Evolutionary conservation across 2,329 filamentous ascomycete species (phyloP), one percentile per base, ranked within the genome.

Genomic region (Epichloe sp.): DNA sequence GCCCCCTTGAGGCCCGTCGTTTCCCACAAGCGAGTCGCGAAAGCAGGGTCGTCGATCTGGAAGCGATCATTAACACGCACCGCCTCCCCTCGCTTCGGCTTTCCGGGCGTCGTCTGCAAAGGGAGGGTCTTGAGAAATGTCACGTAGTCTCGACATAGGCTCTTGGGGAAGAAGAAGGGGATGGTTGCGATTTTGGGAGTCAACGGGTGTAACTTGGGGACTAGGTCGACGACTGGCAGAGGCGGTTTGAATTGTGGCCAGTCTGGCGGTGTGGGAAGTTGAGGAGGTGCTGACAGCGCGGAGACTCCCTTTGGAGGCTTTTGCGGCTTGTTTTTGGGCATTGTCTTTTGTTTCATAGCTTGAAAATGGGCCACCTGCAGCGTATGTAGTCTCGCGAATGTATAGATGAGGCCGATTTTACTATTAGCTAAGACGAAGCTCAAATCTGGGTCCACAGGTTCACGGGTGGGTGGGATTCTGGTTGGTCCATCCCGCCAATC

Each of bases 41-140:
- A 95, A 0, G 57, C 66, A 31, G 78, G 68, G 68, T 96, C 90
- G 31, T 89, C 72, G 19, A 95, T 71, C 68, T 95, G 88, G 59
- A 85, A 95, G 11, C 91, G 81, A 64, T 96, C 91, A 64, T 96
- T 96, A 45, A 95, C 86, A 37, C 91, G 77, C 7, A 88, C 77
- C 1, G 89, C 89, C 51, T 93, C 83, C 46, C 86, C 88, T 54
- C 80, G 82, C 65, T 86, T 91, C 1, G 88, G 88, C 54, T 80
- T 82, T 0, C 80, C 81, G 0, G 88, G 88, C 0, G 88, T 95
- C 1, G 88, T 94, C 44, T 77, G 77, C 44, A 95, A 70, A 0
- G 87, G 82, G 3, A 95, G 68, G 0, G 76, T 78, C 50, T 68
- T 68, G 1, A 94, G 76, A 59, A 91, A 93, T 1, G 78, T 74